These are phyloP conservation scores for Lolium perenne DNA, from an alignment of 176 grass and related monocot species.

Conservation along the genomic window DNA sequence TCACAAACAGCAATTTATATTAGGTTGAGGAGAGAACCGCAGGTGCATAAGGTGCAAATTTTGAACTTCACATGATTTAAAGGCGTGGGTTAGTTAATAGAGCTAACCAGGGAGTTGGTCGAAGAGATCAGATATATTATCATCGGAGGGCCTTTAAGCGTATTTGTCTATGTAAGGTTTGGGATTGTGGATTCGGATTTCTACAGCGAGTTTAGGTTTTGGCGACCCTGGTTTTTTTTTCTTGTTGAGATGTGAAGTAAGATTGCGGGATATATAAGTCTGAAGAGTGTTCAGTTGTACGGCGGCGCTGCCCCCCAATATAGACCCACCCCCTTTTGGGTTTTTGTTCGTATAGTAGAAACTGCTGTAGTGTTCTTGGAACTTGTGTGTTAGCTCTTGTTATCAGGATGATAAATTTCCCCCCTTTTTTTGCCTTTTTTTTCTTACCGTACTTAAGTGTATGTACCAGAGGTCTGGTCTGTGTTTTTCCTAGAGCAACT, in stretches of 20 bases:
- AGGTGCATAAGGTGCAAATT: slow-evolving; percentile 64
- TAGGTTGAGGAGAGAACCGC: slow-evolving; percentile 68
- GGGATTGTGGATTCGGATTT: slow-evolving; percentile 71
- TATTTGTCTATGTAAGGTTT: slow-evolving; percentile 74
- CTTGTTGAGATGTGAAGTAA: slow-evolving; percentile 80
- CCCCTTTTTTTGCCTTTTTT: background rate
- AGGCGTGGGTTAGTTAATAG: slow-evolving; percentile 75
- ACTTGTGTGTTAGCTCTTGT: slow-evolving; percentile 64
- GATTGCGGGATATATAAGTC: slow-evolving; percentile 80
- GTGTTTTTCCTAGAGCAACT: slow-evolving; percentile 64
- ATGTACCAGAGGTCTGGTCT: slow-evolving; percentile 78
- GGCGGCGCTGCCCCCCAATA: slow-evolving; percentile 45
- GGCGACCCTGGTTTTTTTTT: slow-evolving; percentile 50
- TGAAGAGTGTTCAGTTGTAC: slow-evolving; percentile 81
- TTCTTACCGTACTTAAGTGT: slow-evolving; percentile 61
- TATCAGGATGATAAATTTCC: slow-evolving; percentile 50
- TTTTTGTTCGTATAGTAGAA: slow-evolving; percentile 65
- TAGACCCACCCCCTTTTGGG: slow-evolving; percentile 51
- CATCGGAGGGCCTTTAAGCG: slow-evolving; percentile 52
- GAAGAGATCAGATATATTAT: slow-evolving; percentile 56
- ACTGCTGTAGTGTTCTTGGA: slow-evolving; percentile 53
- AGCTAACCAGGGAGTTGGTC: slow-evolving; percentile 75
- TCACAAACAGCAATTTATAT: slow-evolving; percentile 74
- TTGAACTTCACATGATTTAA: slow-evolving; percentile 68
- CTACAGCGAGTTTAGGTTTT: slow-evolving; percentile 63